phyloP scores from a whole-genome alignment of 2,329 filamentous ascomycete genomes.

The Septoria linicola region DNA sequence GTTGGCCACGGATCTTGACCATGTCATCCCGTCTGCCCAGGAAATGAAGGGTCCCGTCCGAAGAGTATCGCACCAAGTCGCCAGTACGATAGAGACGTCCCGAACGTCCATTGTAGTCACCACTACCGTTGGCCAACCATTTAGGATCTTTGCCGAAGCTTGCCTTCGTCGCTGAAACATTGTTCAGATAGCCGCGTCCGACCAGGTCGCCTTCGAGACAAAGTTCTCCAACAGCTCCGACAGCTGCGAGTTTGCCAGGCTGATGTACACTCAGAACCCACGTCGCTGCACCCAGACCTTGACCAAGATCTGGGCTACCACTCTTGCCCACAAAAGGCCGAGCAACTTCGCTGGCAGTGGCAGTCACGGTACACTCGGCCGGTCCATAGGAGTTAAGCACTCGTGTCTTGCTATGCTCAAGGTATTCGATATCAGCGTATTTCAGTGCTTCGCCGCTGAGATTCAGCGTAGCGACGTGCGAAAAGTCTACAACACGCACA shows the following conservation, averaged over 20 bases:
- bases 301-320: constrained; percentile 1
- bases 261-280: not conserved
- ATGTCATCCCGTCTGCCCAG: constrained; percentile 71
- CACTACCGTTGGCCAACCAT: constrained; percentile 3
- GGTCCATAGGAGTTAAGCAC: constrained; percentile 48
- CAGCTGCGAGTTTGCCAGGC: constrained; percentile 8
- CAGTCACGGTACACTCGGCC: constrained; percentile 35
- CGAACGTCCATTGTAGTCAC: not conserved
- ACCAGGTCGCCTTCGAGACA: constrained; percentile 48
- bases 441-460: constrained; percentile 21
- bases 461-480: constrained; percentile 15
- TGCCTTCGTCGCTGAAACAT: constrained; percentile 25
- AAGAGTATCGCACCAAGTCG: constrained; percentile 40
- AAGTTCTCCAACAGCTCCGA: constrained; percentile 42
- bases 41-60: constrained; percentile 46
- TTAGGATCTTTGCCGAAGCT: constrained; percentile 32
- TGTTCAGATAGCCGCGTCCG: constrained; percentile 45
- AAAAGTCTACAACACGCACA: constrained; percentile 6
- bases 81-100: constrained; percentile 36
- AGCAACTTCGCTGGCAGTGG: constrained; percentile 5
- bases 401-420: constrained; percentile 26
- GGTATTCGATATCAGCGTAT: constrained; percentile 9
- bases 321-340: not conserved
- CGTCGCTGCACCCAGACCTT: not conserved
- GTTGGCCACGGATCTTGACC: constrained; percentile 73